phyloP scores from a whole-genome alignment of 495 filamentous ascomycete genomes.

The Trichoderma asperelloides region DNA sequence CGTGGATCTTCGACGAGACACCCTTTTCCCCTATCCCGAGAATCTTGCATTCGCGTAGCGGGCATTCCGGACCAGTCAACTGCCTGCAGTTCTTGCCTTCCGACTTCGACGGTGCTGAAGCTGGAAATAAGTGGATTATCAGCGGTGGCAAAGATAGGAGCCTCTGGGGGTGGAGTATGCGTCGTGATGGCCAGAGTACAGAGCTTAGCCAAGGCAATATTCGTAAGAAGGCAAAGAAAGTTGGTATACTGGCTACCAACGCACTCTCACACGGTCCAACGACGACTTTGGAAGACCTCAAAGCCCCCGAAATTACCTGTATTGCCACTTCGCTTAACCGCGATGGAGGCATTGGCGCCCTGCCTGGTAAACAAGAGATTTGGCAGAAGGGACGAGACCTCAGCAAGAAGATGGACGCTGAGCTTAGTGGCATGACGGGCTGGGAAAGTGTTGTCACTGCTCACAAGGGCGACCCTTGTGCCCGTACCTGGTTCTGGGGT shows the following conservation, averaged over 20 bases:
- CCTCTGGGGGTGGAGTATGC: slow-evolving; percentile 90
- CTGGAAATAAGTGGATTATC: slow-evolving; percentile 85
- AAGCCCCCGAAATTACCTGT: slow-evolving; percentile 80
- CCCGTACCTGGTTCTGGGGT: slow-evolving; percentile 96
- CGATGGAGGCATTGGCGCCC: slow-evolving; percentile 81
- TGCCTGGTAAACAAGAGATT: slow-evolving; percentile 56
- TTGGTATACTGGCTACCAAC: slow-evolving; percentile 51
- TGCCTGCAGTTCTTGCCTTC: slow-evolving; percentile 73
- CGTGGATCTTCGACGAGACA: slow-evolving; percentile 87
- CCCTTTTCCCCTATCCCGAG: slow-evolving; percentile 78
- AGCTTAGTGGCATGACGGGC: slow-evolving; percentile 63
- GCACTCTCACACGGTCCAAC: slow-evolving; percentile 40
- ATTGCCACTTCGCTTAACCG: slow-evolving; percentile 85
- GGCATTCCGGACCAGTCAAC: slow-evolving; percentile 79
- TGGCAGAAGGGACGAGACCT: slow-evolving; percentile 65
- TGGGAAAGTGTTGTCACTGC: slow-evolving; percentile 97
- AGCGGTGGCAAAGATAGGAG: slow-evolving; percentile 81
- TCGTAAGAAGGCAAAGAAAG: slow-evolving; percentile 74
- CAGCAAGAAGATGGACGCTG: slow-evolving; percentile 46
- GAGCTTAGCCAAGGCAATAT: slow-evolving; percentile 87
- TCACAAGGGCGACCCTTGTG: slow-evolving; percentile 76
- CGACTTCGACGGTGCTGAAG: slow-evolving; percentile 80
- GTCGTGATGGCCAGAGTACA: slow-evolving; percentile 86
- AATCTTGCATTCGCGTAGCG: slow-evolving; percentile 72
- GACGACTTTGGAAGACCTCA: slow-evolving; percentile 62